Evolutionary conservation across 495 filamentous ascomycete genomes (phyloP), one percentile per base, ranked within the genome.

Genomic region (Lasiosphaeriaceae sp.): DNA sequence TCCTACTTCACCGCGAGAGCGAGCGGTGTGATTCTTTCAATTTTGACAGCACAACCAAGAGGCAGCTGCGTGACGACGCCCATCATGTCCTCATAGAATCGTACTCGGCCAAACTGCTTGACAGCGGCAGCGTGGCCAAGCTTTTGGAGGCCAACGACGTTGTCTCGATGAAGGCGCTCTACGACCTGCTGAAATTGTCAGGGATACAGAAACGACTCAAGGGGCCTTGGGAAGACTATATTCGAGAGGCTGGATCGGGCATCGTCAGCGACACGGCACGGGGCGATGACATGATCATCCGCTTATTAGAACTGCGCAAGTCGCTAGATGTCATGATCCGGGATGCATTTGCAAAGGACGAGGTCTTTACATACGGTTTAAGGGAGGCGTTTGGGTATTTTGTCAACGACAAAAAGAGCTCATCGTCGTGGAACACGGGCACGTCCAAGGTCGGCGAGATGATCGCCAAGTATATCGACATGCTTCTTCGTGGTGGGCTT

Each of bases 381-480:
- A 80, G 94, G 12, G 90, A 96, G 66, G 81, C 89, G 1, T 97
- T 97, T 64, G 85, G 88, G 37, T 74, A 74, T 1, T 97, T 97
- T 65, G 95, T 99, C 77, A 99, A 99, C 68, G 83, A 89, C 68
- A 82, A 80, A 8, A 87, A 85, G 71, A 86, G 84, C 47, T 77
- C 80, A 16, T 77, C 83, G 17, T 81, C 81, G 2, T 90, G 87
- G 77, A 83, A 84, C 39, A 89, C 89, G 3, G 85, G 89, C 59
- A 95, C 95, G 54, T 88, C 90, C 9, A 96, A 96, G 75, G 89
- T 95, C 8, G 94, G 92, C 29, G 94, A 99, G 73, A 96, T 97
- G 92, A 95, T 97, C 56, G 94, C 94, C 14, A 97, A 96, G 72
- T 91, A 97, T 60, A 91, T 99, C 55, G 92, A 99, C 73, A 76